A percentile compares a stretch with the other conserved stretches of the same genome.
These are phyloP conservation scores for Claviceps africana DNA, from an alignment of 2,329 filamentous ascomycete species.

Conservation along the genomic window DNA sequence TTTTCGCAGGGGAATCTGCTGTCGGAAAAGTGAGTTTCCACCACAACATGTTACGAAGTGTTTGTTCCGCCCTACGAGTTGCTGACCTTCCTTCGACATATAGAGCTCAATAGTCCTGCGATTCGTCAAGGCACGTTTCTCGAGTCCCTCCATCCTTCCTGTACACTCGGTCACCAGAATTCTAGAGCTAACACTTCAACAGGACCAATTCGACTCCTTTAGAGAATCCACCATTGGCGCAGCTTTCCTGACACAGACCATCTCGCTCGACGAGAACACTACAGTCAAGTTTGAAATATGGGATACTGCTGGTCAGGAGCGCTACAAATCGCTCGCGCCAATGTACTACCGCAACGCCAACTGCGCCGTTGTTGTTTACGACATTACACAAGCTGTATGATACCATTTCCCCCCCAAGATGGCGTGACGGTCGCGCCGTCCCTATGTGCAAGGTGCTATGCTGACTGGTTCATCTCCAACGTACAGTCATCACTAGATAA, in stretches of 20 bases:
- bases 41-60: neutral
- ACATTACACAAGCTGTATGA: conserved; percentile 95
- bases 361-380: conserved; percentile 97
- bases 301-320: conserved; percentile 96
- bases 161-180: neutral
- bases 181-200: conserved; percentile 3
- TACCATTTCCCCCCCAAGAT: neutral
- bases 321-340: conserved; percentile 95
- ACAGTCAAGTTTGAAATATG: conserved; percentile 99
- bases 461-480: neutral
- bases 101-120: conserved; percentile 94
- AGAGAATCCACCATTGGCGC: conserved; percentile 96
- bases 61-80: conserved; percentile 3
- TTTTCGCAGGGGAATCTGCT: conserved; percentile 72
- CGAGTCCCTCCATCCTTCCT: neutral
- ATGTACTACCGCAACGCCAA: conserved; percentile 99
- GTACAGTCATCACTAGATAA: conserved; percentile 85
- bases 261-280: conserved; percentile 92
- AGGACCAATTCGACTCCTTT: conserved; percentile 98
- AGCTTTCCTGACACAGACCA: conserved; percentile 96
- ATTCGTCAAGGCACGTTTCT: conserved; percentile 81
- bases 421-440: neutral
- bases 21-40: conserved; percentile 71
- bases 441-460: neutral
- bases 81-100: conserved; percentile 9